Base-by-base conservation (phyloP, 2,329 filamentous ascomycete species). In the Dichotomopilus funicola region DNA sequence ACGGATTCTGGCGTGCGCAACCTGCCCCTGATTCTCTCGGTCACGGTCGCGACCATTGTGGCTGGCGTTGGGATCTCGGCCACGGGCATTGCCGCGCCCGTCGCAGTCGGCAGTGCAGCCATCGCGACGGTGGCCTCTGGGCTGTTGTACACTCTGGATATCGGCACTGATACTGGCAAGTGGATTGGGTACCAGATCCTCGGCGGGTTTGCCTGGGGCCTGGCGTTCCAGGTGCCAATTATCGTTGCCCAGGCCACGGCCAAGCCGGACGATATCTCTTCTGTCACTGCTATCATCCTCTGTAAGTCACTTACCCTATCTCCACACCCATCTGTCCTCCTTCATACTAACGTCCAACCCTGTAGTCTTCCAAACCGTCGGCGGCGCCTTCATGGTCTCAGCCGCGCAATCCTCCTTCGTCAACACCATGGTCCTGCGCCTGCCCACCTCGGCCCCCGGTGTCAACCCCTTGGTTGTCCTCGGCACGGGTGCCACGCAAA, bases 151-250 rank as follows among this genome's bases (percentile, higher is more conserved):
- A 67, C 67, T 3, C 64, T 75, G 2, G 64, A 67, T 6, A 61
- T 67, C 10, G 55, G 62, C 36, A 70, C 70, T 13, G 36, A 61
- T 3, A 61, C 64, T 0, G 68, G 63, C 4, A 65, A 67, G 42
- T 78, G 74, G 74, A 71, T 78, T 10, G 75, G 75, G 1, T 78
- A 74, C 55, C 74, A 79, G 64, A 66, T 78, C 4, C 62, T 78
- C 5, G 68, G 64, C 12, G 75, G 76, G 6, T 57, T 73, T 5
- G 74, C 71, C 1, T 68, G 68, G 13, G 76, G 75, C 5, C 61
- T 65, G 3, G 69, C 63, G 2, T 66, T 71, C 34, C 72, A 78
- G 57, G 65, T 76, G 2, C 74, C 74, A 2, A 72, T 78, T 58
- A 72, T 75, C n/a, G 69, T 72, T 9, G 70, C 69, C 5, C 73